phyloP scores from a whole-genome alignment of 305 asterid species.

The Fraxinus baroniana region DNA sequence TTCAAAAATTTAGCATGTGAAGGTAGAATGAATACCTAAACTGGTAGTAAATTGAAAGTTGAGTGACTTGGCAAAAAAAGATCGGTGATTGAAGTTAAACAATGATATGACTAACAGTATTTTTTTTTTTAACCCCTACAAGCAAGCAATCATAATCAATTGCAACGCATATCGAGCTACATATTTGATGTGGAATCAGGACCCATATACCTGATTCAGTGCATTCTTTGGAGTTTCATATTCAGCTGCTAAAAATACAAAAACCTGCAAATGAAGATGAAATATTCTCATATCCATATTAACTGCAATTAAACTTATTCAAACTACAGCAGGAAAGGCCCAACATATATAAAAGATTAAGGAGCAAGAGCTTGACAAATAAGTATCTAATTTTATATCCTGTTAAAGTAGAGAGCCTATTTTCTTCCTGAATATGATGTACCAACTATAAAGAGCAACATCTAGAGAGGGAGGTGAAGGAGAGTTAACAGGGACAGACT shows the following conservation, averaged over 20 bases:
- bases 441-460: not conserved
- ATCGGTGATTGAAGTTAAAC: not conserved
- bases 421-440: not conserved
- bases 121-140: not conserved
- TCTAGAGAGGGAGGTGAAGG: not conserved
- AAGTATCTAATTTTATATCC: not conserved
- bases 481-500: not conserved
- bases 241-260: slow-evolving; percentile 93
- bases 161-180: not conserved
- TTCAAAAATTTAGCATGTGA: not conserved
- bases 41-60: not conserved
- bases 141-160: not conserved
- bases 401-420: not conserved
- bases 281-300: not conserved
- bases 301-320: not conserved
- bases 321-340: slow-evolving; percentile 11
- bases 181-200: not conserved
- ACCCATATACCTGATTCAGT: slow-evolving; percentile 69
- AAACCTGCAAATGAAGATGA: slow-evolving; percentile 56
- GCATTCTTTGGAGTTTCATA: slow-evolving; percentile 80
- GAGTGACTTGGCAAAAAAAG: not conserved
- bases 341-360: not conserved
- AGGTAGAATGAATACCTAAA: not conserved
- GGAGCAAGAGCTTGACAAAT: not conserved
- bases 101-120: not conserved